Base-by-base conservation (phyloP, 352 stramenopile species). In the Globisporangium perplexum region DNA sequence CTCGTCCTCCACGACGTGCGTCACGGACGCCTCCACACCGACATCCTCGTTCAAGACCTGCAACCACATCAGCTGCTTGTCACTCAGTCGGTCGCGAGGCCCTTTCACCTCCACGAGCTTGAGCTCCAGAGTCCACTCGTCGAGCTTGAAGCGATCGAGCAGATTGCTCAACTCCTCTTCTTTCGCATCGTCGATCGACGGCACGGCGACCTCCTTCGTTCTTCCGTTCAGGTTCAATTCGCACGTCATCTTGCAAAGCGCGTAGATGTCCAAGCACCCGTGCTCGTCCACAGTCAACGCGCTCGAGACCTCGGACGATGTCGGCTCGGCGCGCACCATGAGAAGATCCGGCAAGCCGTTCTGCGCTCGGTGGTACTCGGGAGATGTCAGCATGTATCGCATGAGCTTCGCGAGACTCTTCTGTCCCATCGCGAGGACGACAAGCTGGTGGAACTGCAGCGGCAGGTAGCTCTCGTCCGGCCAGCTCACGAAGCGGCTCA, bases 41-140 rank as follows among this genome's bases (percentile, higher is more conserved):
- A 88, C 57, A 3, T 86, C 55, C 12, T 78, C 57, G 28, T 65
- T 80, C 23, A 96, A 53, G 4, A 91, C 57, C 11, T 86, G 50
- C 2, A 96, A 59, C 86, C 86, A 95, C 1, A 86, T 61, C n/a
- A 74, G 38, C 48, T 96, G 86, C 43, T 92, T 88, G 55, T 91
- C 79, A 39, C 79, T 93, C 1, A 96, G 67, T 39, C 75, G 77
- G 50, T 96, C 86, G 17, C 85, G 74, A 26, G 86, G 83, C 0
- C 85, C 85, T 57, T 96, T 96, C 14, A 96, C 86, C 66, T 96
- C 86, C 17, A 96, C 81, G 4, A 93, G 53, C 57, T 88, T 88
- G 20, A 91, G 44, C 10, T 68, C 12, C 12, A 69, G 23, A 24
- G 50, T 44, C 51, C 58, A 73, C 20, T 17, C 55, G 1, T 33